Evolutionary conservation across 768 basidiomycete genomes (phyloP).

Genomic region (Podaxis mareebaensis): DNA sequence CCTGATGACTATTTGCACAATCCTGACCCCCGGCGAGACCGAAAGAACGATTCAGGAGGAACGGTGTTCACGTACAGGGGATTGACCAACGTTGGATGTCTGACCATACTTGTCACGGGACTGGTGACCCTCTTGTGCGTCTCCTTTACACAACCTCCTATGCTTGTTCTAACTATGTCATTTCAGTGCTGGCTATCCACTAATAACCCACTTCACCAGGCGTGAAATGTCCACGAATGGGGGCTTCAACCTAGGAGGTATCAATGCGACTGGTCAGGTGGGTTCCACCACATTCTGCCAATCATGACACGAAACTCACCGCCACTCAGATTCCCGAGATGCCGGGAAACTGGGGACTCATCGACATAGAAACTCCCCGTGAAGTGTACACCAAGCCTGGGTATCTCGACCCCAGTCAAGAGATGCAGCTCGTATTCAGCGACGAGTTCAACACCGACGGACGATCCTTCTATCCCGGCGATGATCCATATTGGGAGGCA

Average conservation of each 20-base stretch:
- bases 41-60: constrained; percentile 57
- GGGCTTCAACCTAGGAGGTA: constrained; percentile 76
- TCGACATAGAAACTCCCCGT: constrained; percentile 76
- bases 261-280: constrained; percentile 75
- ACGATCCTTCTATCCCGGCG: constrained; percentile 82
- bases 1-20: constrained; percentile 75
- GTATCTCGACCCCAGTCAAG: constrained; percentile 50
- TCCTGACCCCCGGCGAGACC: constrained; percentile 65
- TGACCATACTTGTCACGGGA: constrained; percentile 53
- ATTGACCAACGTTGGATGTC: constrained; percentile 69
- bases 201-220: constrained; percentile 56
- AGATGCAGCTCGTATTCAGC: constrained; percentile 76
- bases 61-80: constrained; percentile 70
- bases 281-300: constrained; percentile 12
- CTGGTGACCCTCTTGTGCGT: constrained; percentile 63
- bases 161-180: constrained; percentile 3
- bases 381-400: constrained; percentile 54
- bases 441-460: constrained; percentile 86
- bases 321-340: constrained; percentile 52
- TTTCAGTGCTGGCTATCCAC: constrained; percentile 61
- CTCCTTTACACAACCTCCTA: constrained; percentile 4
- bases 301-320: constrained; percentile 7
- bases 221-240: constrained; percentile 47
- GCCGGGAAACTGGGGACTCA: constrained; percentile 65
- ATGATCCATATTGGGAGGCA: constrained; percentile 91